Evolutionary conservation across 768 basidiomycete species (phyloP).

Genomic region (Rhizopogon salebrosus): DNA sequence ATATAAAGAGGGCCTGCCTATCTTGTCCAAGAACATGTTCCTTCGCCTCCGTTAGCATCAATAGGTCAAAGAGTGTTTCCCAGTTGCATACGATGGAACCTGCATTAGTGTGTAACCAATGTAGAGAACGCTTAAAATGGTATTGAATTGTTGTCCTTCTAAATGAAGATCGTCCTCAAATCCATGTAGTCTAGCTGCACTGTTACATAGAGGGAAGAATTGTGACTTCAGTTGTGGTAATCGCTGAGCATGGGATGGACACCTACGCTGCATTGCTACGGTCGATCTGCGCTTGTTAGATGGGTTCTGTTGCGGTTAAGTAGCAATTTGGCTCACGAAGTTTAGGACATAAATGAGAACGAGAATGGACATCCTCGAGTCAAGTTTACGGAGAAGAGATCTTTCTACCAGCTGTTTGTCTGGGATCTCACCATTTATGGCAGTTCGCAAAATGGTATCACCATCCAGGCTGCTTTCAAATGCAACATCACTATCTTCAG

Average conservation of each 20-base stretch:
- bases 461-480: background rate
- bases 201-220: slow-evolving; percentile 21
- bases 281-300: slow-evolving; percentile 43
- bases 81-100: slow-evolving; percentile 56
- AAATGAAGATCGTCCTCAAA: slow-evolving; percentile 66
- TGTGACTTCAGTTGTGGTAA: background rate
- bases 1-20: slow-evolving; percentile 66
- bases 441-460: background rate
- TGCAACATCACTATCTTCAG: background rate
- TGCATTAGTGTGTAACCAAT: slow-evolving; percentile 78
- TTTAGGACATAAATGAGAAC: slow-evolving; percentile 31
- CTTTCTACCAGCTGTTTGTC: slow-evolving; percentile 34
- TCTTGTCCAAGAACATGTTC: slow-evolving; percentile 64
- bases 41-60: slow-evolving; percentile 29
- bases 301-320: background rate
- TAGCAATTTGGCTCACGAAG: slow-evolving; percentile 19
- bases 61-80: background rate
- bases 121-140: slow-evolving; percentile 63
- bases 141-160: slow-evolving; percentile 57
- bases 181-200: slow-evolving; percentile 68
- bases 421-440: background rate
- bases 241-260: background rate
- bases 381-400: slow-evolving; percentile 33
- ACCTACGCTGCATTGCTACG: slow-evolving; percentile 65
- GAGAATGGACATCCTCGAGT: slow-evolving; percentile 30